Base-by-base conservation (phyloP, 371 early-diverging fungal species). In the Mortierella sp. region DNA sequence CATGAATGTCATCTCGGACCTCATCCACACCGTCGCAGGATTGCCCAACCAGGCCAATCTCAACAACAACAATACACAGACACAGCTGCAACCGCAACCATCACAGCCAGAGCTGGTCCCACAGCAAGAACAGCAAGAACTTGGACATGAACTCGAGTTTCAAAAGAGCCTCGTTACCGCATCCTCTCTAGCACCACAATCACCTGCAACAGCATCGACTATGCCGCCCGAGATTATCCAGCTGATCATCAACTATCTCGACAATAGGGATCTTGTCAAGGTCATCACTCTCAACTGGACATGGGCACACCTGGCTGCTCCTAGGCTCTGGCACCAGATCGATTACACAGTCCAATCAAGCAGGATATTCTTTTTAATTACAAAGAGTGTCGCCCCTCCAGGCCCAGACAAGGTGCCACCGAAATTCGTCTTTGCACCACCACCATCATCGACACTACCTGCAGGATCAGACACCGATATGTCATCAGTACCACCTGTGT, bases 221-320 rank as follows among this genome's bases (percentile, higher is more conserved):
- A 52, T 83, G 13, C 83, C 83, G 24, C 83, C 83, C 34, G 83
- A 83, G n/a, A 74, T 83, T 34, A 75, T 83, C 24, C 79, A 75
- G 31, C 43, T 83, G 40, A 83, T 83, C 53, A 66, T 83, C 64
- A 66, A 78, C 68, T 83, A 78, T 14, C 79, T 83, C 58, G 83
- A 76, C 43, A 71, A 70, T n/a, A 61, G 55, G 0, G 83, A 83
- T 16, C 73, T 83, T 10, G 41, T 76, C 64, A 76, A 78, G 29
- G 76, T 75, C 16, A 40, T 83, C 29, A 70, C 73, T 5, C 78
- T 83, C 70, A 78, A 78, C 37, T 83, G 83, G 83, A 78, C 83
- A 0, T 83, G 83, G 83, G 83, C 83, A 1, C 58, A 72, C 1
- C 41, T 72, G 34, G 74, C 45, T 2, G 83, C 83, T 1, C 64